These are phyloP conservation scores for Quercus wislizeni DNA, from an alignment of 306 rosid genomes.

Conservation along the genomic window DNA sequence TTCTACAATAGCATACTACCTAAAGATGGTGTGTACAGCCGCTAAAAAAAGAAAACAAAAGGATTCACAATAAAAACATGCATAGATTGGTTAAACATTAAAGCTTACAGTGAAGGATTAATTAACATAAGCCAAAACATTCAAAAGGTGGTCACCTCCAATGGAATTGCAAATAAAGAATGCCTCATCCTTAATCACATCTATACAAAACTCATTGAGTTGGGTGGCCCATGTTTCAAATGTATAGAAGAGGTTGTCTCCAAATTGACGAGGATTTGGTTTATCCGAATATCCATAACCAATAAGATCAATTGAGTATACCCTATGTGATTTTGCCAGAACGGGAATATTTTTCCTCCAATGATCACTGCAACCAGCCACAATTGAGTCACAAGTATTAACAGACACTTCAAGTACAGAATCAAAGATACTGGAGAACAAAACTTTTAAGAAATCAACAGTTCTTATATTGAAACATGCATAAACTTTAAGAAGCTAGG, in stretches of 20 bases:
- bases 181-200: conserved; percentile 71
- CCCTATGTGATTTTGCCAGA: conserved; percentile 77
- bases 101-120: neutral
- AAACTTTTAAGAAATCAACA: conserved; percentile 9
- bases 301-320: conserved; percentile 83
- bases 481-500: neutral
- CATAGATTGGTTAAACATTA: neutral
- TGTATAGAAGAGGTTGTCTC: conserved; percentile 61
- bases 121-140: neutral
- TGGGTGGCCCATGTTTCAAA: conserved; percentile 97
- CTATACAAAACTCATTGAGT: conserved; percentile 68
- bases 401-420: conserved; percentile 16
- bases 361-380: conserved; percentile 71
- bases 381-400: conserved; percentile 27
- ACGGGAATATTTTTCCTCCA: conserved; percentile 84
- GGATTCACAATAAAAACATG: neutral
- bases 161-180: conserved; percentile 93
- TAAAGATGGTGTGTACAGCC: neutral
- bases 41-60: neutral
- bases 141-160: conserved; percentile 58
- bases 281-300: conserved; percentile 98
- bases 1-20: neutral
- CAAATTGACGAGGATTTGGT: conserved; percentile 74
- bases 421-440: conserved; percentile 20
- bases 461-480: neutral